Conservation (phyloP, 345 rosid species). For the Gossypium sturtianum region DNA sequence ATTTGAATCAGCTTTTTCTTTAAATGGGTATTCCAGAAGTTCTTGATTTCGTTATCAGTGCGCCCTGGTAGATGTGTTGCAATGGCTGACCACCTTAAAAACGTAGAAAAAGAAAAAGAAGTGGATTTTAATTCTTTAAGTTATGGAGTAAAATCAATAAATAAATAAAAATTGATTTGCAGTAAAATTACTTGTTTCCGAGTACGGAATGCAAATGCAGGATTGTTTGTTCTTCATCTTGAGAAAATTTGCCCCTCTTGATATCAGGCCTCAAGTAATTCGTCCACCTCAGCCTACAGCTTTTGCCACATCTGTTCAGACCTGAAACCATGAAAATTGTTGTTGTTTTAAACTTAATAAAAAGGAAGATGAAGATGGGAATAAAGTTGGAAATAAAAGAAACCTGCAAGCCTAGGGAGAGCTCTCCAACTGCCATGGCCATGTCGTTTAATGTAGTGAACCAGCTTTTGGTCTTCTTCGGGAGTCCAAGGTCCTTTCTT, state of each 20-base stretch:
- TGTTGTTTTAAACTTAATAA: background rate
- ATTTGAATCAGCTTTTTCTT: conserved; percentile 61
- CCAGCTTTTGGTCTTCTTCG: conserved; percentile 53
- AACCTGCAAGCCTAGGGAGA: conserved; percentile 62
- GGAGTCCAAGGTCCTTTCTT: conserved; percentile 70
- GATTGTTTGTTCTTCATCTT: conserved; percentile 61
- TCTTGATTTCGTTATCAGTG: conserved; percentile 54
- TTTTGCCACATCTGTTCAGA: conserved; percentile 64
- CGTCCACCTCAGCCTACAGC: conserved; percentile 69
- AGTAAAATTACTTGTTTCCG: conserved; percentile 46
- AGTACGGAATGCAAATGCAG: conserved; percentile 59
- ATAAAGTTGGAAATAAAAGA: background rate
- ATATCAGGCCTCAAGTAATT: conserved; percentile 66
- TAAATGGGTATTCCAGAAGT: conserved; percentile 56
- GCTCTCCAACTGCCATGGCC: conserved; percentile 74
- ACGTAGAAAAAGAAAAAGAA: background rate
- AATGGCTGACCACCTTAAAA: conserved; percentile 54
- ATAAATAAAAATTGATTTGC: background rate
- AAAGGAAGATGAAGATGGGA: background rate
- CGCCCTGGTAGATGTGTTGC: conserved; percentile 49
- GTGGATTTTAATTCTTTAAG: background rate
- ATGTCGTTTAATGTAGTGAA: conserved; percentile 39
- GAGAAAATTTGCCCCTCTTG: conserved; percentile 62
- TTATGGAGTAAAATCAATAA: background rate
- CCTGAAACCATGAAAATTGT: conserved; percentile 29